Conservation (phyloP, 2,329 filamentous ascomycete species). For the Calonectria ilicicola region DNA sequence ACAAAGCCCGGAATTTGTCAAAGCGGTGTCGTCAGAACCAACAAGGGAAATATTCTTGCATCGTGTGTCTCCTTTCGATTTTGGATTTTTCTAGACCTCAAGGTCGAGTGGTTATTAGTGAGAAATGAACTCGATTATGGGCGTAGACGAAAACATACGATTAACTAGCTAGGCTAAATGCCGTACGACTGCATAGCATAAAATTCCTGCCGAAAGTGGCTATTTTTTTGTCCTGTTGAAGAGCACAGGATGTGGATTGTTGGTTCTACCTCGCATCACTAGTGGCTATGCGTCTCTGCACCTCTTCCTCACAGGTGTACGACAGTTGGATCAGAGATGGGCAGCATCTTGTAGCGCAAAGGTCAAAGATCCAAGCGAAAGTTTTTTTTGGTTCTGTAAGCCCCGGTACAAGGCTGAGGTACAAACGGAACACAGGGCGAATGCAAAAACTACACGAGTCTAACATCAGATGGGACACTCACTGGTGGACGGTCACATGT, state of each 20-base stretch:
- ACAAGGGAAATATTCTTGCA: background rate
- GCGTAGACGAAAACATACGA: slow-evolving; percentile 15
- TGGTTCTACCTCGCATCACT: slow-evolving; percentile 1
- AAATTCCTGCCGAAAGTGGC: background rate
- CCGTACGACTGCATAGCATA: background rate
- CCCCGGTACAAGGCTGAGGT: background rate
- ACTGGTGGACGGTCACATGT: background rate
- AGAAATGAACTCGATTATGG: background rate
- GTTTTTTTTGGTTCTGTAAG: background rate
- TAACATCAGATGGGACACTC: background rate
- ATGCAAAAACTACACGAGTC: background rate
- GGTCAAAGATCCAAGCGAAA: background rate
- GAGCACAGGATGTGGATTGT: background rate
- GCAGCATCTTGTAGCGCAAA: background rate
- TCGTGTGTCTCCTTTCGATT: background rate
- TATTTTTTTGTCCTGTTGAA: background rate
- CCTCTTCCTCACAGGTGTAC: background rate
- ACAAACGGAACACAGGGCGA: background rate
- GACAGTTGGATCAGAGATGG: background rate
- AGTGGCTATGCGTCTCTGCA: background rate
- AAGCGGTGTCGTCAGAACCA: background rate
- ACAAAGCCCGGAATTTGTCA: background rate
- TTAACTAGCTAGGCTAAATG: slow-evolving; percentile 2
- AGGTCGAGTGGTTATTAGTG: background rate
- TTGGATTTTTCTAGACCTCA: background rate